Conservation (phyloP, 1,139 yeast species). For the Saccharomyces hybrid region DNA sequence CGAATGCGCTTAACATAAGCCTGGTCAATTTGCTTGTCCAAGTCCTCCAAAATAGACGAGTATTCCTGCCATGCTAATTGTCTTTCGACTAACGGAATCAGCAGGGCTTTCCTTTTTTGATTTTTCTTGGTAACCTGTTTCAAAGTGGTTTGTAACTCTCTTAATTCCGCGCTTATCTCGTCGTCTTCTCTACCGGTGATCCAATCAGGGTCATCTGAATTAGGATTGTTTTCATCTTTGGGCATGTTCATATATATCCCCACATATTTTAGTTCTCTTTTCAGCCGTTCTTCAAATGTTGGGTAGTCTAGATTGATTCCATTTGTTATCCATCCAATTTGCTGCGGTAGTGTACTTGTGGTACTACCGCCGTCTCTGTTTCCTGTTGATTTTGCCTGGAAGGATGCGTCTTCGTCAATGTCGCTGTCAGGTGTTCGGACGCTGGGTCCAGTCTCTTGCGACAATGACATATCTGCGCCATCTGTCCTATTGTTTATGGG, state of each 20-base stretch:
- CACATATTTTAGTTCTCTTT: conserved; percentile 79
- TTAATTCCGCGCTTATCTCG: conserved; percentile 79
- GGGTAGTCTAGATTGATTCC: conserved; percentile 56
- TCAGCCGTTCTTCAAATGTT: conserved; percentile 77
- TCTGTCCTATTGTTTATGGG: conserved; percentile 17
- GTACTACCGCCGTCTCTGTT: conserved; percentile 15
- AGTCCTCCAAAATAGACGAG: conserved; percentile 77
- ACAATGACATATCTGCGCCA: conserved; percentile 2
- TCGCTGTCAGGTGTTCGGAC: conserved; percentile 3
- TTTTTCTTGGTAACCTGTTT: conserved; percentile 56
- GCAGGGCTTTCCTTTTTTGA: conserved; percentile 53
- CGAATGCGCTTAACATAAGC: conserved; percentile 79
- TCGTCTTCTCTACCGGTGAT: conserved; percentile 80
- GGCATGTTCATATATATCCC: conserved; percentile 74
- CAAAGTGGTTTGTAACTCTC: conserved; percentile 64
- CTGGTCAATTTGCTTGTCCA: conserved; percentile 94
- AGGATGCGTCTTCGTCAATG: conserved; percentile 6
- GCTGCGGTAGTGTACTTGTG: conserved; percentile 38
- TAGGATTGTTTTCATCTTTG: conserved; percentile 30
- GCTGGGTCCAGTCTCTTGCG: conserved; percentile 10
- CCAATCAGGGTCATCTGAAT: conserved; percentile 48
- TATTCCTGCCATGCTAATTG: conserved; percentile 95
- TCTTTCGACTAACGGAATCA: conserved; percentile 74
- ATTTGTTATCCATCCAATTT: conserved; percentile 42
- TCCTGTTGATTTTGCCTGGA: conserved; percentile 3